Evolutionary conservation across 176 grass and related monocot genomes (phyloP), one percentile per base, ranked within the genome.

Genomic region (Alloteropsis semialata): DNA sequence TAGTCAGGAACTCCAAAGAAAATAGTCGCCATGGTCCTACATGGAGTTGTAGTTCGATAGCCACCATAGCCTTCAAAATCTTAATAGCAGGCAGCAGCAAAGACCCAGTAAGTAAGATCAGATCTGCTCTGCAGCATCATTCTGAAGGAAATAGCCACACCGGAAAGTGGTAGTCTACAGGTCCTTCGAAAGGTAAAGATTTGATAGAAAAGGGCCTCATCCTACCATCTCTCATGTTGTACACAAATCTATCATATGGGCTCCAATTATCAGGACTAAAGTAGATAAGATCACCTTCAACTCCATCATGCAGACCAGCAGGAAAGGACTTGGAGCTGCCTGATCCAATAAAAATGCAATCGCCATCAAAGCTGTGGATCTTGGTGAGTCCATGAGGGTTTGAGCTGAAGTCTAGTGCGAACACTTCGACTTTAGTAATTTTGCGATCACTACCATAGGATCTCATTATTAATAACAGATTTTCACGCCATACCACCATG

Each of bases 291-390:
- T n/a, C n/a, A n/a, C n/a, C n/a, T n/a, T n/a, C n/a, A n/a, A 46
- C 56, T 19, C 55, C 28, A n/a, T n/a, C n/a, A 73, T 82, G 44
- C 14, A 73, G 41, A 62, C 54, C n/a, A 18, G 80, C 55, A 73
- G 55, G 80, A 82, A 82, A 82, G 68, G 68, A 60, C 41, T 82
- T 82, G 80, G 38, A 60, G 27, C 55, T 44, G 3, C 54, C 43
- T 3, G 41, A 25, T 42, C 41, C 44, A 30, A 73, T 32, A 32
- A 73, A 73, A 29, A 82, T 22, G 32, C 70, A 84, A 4, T 84
- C 71, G 8, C 71, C 69, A 55, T 72, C 17, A 1, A 84, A 43
- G 81, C 46, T 61, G 5, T 66, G n/a, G 6, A 84, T 65, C 71
- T 66, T 24, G 43, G 44, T 43, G 45, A 54, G 45, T 42, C 59